Percentiles rank a stretch among this genome's conserved stretches.
Evolutionary conservation across 306 rosid genomes (phyloP).

Genomic region (Pyrus pyrifolia): DNA sequence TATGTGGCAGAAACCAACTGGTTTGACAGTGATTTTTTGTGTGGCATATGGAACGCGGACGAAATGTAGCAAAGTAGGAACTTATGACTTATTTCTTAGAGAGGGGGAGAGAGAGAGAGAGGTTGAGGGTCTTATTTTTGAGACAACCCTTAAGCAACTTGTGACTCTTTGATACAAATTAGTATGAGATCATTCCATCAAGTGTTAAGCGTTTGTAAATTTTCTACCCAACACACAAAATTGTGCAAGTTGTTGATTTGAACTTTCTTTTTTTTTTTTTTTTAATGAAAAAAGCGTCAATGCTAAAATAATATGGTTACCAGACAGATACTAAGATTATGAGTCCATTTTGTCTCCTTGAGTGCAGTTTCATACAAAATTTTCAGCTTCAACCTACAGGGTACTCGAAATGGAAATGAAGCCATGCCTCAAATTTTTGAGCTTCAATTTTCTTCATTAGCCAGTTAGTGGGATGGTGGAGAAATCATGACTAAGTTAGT

Average conservation of each 20-base stretch:
- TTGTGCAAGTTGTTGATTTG: not conserved
- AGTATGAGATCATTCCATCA: not conserved
- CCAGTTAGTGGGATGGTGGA: constrained; percentile 9
- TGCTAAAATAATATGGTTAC: too few species aligned
- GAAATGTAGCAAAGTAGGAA: constrained; percentile 38
- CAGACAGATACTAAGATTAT: not conserved
- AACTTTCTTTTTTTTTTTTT: too few species aligned
- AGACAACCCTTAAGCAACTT: constrained; percentile 3
- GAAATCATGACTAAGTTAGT: not conserved
- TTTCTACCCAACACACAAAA: not conserved
- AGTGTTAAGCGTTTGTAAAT: not conserved
- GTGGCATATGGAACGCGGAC: constrained; percentile 40
- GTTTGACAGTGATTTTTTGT: constrained; percentile 34
- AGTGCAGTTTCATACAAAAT: not conserved
- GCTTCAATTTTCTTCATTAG: not conserved
- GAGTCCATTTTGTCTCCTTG: not conserved
- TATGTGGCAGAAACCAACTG: constrained; percentile 32
- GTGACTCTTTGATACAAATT: not conserved
- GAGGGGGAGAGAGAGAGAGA: not conserved
- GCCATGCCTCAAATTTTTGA: not conserved
- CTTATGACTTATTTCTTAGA: not conserved
- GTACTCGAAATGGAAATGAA: not conserved
- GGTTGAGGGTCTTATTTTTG: constrained; percentile 16
- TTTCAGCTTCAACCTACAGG: not conserved
- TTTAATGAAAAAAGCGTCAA: not conserved